Percentiles rank a stretch among this genome's conserved stretches.
These are phyloP conservation scores for Colletotrichum tropicicola DNA, from an alignment of 2,329 filamentous ascomycete genomes.

Conservation along the genomic window DNA sequence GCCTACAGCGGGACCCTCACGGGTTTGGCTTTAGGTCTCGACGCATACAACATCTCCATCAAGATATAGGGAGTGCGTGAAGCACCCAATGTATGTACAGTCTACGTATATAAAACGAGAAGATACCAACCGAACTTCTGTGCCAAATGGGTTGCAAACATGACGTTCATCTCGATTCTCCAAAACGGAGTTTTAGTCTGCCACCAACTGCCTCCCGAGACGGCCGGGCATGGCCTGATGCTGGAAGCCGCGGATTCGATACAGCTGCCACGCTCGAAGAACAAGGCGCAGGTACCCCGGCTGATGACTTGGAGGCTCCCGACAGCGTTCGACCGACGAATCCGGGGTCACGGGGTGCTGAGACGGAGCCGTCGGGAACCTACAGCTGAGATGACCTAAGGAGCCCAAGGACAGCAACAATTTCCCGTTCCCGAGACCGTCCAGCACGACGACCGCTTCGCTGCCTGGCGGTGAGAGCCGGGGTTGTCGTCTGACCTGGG, in stretches of 20 bases:
- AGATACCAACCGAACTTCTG: background rate
- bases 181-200: background rate
- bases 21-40: slow-evolving; percentile 72
- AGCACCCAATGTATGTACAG: background rate
- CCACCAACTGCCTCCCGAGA: background rate
- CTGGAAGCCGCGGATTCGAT: background rate
- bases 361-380: background rate
- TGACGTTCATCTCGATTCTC: too few relatives aligned
- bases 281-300: background rate
- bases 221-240: background rate
- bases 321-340: background rate
- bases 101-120: background rate
- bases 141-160: too few relatives aligned
- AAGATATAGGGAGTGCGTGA: slow-evolving; percentile 65
- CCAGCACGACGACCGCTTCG: too few relatives aligned
- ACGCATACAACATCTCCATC: slow-evolving; percentile 73
- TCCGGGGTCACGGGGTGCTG: background rate
- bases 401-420: too few relatives aligned
- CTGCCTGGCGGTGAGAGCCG: too few relatives aligned
- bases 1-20: slow-evolving; percentile 76
- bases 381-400: background rate
- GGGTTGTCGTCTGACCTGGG: too few relatives aligned
- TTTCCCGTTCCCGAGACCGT: too few relatives aligned
- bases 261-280: background rate
- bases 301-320: background rate